These are phyloP conservation scores for Anacardium occidentale DNA, from an alignment of 345 rosid species.

Conservation along the genomic window DNA sequence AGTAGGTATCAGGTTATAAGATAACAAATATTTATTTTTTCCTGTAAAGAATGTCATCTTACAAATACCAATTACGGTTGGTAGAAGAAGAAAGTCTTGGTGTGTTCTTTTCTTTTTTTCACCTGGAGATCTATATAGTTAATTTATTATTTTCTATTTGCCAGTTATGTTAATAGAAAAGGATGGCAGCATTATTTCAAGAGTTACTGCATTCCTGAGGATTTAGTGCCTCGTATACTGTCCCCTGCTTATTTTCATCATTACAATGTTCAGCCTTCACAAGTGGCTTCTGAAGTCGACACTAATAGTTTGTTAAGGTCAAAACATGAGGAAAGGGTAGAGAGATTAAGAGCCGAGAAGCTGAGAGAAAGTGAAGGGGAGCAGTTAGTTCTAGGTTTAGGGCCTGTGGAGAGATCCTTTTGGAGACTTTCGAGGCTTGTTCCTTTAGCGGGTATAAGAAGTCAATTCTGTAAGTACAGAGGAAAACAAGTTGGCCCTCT, in stretches of 20 bases:
- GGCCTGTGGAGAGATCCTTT: slow-evolving; percentile 87
- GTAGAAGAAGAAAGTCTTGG: background rate
- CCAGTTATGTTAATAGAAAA: slow-evolving; percentile 81
- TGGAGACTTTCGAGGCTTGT: slow-evolving; percentile 96
- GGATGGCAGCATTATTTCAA: slow-evolving; percentile 95
- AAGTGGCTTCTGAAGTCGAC: slow-evolving; percentile 44
- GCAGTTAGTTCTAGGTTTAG: slow-evolving; percentile 86
- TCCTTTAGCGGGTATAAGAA: slow-evolving; percentile 71
- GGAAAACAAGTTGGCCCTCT: slow-evolving; percentile 48
- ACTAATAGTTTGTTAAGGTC: slow-evolving; percentile 31
- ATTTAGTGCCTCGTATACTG: slow-evolving; percentile 85
- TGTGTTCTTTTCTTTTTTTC: background rate
- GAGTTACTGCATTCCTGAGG: slow-evolving; percentile 97
- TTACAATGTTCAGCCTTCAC: slow-evolving; percentile 66
- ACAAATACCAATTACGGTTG: slow-evolving; percentile 13
- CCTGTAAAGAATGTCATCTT: slow-evolving; percentile 3
- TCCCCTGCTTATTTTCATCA: slow-evolving; percentile 99
- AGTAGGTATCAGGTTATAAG: slow-evolving; percentile 45
- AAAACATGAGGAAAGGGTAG: slow-evolving; percentile 36
- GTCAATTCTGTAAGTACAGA: slow-evolving; percentile 55
- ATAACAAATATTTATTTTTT: background rate
- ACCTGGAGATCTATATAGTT: background rate
- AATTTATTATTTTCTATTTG: slow-evolving; percentile 8
- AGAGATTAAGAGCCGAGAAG: slow-evolving; percentile 48
- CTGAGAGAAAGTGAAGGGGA: slow-evolving; percentile 52